These are phyloP conservation scores for Lineolata rhizophorae DNA, from an alignment of 495 filamentous ascomycete genomes.

Conservation along the genomic window DNA sequence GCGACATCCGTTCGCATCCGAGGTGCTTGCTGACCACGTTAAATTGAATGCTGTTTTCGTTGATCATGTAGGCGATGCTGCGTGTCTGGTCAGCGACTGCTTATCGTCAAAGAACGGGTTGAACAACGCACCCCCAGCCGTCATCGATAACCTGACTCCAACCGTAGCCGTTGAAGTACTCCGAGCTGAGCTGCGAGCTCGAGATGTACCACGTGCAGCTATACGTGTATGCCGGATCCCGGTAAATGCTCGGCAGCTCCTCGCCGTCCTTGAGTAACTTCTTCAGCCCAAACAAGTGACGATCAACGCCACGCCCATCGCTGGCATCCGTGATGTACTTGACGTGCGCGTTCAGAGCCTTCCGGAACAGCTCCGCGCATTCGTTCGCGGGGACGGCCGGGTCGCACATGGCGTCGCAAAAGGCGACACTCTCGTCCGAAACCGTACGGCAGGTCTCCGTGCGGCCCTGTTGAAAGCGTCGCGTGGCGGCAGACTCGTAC, in stretches of 20 bases:
- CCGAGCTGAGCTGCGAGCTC: conserved; percentile 72
- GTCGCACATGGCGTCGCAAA: conserved; percentile 65
- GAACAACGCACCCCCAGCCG: conserved; percentile 44
- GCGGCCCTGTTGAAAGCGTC: conserved; percentile 86
- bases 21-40: conserved; percentile 92
- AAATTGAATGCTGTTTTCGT: conserved; percentile 96
- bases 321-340: conserved; percentile 77
- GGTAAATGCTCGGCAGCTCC: conserved; percentile 58
- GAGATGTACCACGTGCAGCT: conserved; percentile 75
- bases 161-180: conserved; percentile 98
- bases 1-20: conserved; percentile 79
- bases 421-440: conserved; percentile 78
- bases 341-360: conserved; percentile 60
- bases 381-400: conserved; percentile 34
- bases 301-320: conserved; percentile 84
- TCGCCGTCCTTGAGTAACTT: conserved; percentile 67
- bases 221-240: conserved; percentile 73
- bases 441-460: conserved; percentile 91
- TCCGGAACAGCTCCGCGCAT: conserved; percentile 51
- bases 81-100: conserved; percentile 1
- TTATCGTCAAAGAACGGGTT: not conserved
- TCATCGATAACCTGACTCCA: conserved; percentile 98
- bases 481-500: conserved; percentile 89
- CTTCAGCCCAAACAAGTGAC: conserved; percentile 94
- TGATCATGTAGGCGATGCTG: conserved; percentile 96